These are phyloP conservation scores for Xenosphaeropsis pyriputrescens DNA, from an alignment of 2,329 filamentous ascomycete species.

Conservation along the genomic window DNA sequence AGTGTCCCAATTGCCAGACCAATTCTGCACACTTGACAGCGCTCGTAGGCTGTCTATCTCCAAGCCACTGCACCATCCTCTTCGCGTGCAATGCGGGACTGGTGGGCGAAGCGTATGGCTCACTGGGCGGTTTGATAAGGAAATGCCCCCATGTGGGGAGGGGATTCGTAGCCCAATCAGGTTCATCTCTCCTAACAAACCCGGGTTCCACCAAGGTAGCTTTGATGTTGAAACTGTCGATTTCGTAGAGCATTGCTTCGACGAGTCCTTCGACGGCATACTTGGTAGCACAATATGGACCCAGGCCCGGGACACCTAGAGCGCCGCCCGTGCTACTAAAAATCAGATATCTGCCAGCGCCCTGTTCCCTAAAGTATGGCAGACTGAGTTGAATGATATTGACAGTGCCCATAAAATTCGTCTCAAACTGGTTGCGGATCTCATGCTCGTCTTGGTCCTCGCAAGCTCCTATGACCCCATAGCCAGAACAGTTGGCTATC, in stretches of 20 bases:
- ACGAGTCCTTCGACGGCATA: slow-evolving; percentile 93
- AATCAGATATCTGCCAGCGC: slow-evolving; percentile 72
- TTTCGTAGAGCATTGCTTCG: slow-evolving; percentile 93
- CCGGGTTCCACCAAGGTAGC: slow-evolving; percentile 87
- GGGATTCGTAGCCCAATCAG: slow-evolving; percentile 32
- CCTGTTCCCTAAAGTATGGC: slow-evolving; percentile 71
- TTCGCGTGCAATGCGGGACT: slow-evolving; percentile 80
- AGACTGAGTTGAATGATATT: slow-evolving; percentile 85
- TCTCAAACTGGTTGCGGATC: slow-evolving; percentile 90
- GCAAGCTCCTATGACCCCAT: slow-evolving; percentile 88
- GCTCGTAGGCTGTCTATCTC: slow-evolving; percentile 82
- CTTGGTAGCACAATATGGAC: slow-evolving; percentile 92
- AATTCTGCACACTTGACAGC: slow-evolving; percentile 86
- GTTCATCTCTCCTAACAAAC: slow-evolving; percentile 75
- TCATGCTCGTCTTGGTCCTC: slow-evolving; percentile 96
- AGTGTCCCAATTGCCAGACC: slow-evolving; percentile 90
- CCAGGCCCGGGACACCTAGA: slow-evolving; percentile 82
- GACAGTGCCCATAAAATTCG: slow-evolving; percentile 90
- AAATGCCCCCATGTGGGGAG: slow-evolving; percentile 86
- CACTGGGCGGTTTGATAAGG: slow-evolving; percentile 71
- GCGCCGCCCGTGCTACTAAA: slow-evolving; percentile 89
- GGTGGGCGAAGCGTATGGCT: slow-evolving; percentile 63
- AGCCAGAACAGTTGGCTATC: slow-evolving; percentile 86
- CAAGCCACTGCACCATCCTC: slow-evolving; percentile 87
- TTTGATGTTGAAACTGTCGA: slow-evolving; percentile 84